These are phyloP conservation scores for Carnegiea gigantea DNA, from an alignment of 179 eudicot species.

Conservation along the genomic window DNA sequence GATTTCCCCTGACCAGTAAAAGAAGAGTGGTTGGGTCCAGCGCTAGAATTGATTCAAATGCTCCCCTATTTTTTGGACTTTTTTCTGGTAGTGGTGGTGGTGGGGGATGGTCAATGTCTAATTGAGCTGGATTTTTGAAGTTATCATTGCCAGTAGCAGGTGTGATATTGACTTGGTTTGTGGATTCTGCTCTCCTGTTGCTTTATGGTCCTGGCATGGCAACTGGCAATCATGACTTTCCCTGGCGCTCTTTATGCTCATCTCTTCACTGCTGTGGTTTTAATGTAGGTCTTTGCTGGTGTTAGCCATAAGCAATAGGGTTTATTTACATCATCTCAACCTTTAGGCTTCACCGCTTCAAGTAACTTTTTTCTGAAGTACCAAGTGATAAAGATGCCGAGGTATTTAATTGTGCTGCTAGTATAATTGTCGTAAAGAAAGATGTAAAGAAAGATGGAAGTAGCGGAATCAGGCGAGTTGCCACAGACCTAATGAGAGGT, in stretches of 20 bases:
- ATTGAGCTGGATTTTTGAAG: conserved; percentile 4
- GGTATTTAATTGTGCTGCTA: background rate
- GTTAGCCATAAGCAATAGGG: background rate
- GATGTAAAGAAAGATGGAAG: no score
- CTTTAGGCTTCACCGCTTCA: background rate
- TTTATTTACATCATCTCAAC: background rate
- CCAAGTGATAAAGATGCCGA: background rate
- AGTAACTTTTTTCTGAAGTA: background rate
- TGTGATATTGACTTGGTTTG: background rate
- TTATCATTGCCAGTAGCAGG: background rate
- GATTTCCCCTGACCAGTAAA: background rate
- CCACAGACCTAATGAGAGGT: no score
- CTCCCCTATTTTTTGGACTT: background rate
- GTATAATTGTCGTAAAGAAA: background rate
- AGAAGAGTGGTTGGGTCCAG: conserved; percentile 4
- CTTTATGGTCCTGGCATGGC: conserved; percentile 1
- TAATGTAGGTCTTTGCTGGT: conserved; percentile 7
- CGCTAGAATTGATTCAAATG: background rate
- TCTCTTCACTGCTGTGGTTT: conserved; percentile 5
- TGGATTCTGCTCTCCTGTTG: conserved; percentile 1
- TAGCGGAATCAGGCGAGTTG: no score
- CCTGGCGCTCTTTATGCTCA: background rate
- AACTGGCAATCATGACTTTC: background rate
- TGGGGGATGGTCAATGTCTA: background rate
- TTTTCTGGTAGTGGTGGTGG: background rate